Base-by-base conservation (phyloP, 2,329 filamentous ascomycete species). In the Cladosporium oxysporum region DNA sequence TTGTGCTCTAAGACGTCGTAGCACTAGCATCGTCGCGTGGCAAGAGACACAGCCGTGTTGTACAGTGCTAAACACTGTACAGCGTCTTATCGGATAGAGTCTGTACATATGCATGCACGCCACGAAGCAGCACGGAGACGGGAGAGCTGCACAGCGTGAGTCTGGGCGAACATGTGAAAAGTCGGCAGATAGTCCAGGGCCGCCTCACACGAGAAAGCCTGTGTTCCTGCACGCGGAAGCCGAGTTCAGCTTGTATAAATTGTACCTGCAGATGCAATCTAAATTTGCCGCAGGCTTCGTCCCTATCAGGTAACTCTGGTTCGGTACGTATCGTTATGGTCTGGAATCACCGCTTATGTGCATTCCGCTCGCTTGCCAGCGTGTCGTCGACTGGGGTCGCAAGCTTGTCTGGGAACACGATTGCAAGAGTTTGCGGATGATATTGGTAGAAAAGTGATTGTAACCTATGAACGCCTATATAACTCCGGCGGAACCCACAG, bases 21-120 rank as follows among this genome's bases (percentile, higher is more conserved):
- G 8, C 41, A 47, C 41, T 16, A 21, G 10, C n/a, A 21, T 47
- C 29, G n/a, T 57, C 29, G 52, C 52, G 21, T 33, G 29, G 52
- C 52, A 29, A 29, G 26, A 57, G 16, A 47, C 23, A 16, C 49
- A 53, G 28, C 26, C 49, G 5, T n/a, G 29, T 31, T 18, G 28
- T 28, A 28, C 29, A 31, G 29, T 8, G 8, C 23, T 21, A 21
- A 21, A 35, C n/a, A 33, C 18, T 37, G 5, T 11, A 41, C 55
- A 35, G 21, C 55, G 23, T 58, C 31, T 23, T 37, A 58, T 37
- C 33, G 7, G 55, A 14, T 5, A 57, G 55, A 26, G 23, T 16
- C 33, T 23, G 31, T n/a, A 33, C 21, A n/a, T 29, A 55, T 55
- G 52, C 52, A 55, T 41, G 55, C 55, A 58, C 31, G 55, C 55